Evolutionary conservation across 495 filamentous ascomycete species (phyloP), one percentile per base, ranked within the genome.

Genomic region (Penicillium arizonense): DNA sequence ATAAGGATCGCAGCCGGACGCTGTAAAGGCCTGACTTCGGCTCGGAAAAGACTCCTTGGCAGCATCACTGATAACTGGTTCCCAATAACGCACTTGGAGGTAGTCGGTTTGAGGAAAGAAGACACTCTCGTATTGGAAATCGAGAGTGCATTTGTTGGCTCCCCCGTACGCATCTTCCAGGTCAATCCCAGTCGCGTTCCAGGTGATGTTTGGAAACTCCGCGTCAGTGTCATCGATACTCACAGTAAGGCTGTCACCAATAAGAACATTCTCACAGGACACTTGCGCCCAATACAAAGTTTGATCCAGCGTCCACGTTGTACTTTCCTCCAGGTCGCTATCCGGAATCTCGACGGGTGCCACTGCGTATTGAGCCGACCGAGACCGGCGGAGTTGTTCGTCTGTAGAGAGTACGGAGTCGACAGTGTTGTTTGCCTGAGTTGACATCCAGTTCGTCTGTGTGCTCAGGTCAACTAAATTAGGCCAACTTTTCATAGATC

Each of bases 11-110:
- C 72, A 73, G 11, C 70, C 65, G 20, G 51, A 58, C 1, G 65
- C 39, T 0, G 48, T 62, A 32, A 75, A 75, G 1, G 65, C 64
- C 24, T 59, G 57, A n/a, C 33, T 59, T 20, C 36, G 42, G 36
- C 64, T 37, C 13, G 52, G 32, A 39, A 40, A 55, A 44, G 53
- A 32, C 47, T 47, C 46, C 43, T 53, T 34, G n/a, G 55, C 50
- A 1, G 50, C 48, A n/a, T 20, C 16, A 41, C 38, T 34, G 20
- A 63, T 55, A 2, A 59, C 63, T 5, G 72, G 72, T 40, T 75
- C 72, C 72, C 72, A 75, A 42, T 75, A 75, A 2, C 72, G 67
- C 14, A 73, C 53, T 26, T 75, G 72, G 8, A 74, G 56, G 24
- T 67, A 72, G 39, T 75, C 65, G 16, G 67, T 69, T 11, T 38